Percentiles rank a stretch among this genome's conserved stretches.
phyloP scores from a whole-genome alignment of 2,329 filamentous ascomycete species.

The Keithomyces neogunnii region DNA sequence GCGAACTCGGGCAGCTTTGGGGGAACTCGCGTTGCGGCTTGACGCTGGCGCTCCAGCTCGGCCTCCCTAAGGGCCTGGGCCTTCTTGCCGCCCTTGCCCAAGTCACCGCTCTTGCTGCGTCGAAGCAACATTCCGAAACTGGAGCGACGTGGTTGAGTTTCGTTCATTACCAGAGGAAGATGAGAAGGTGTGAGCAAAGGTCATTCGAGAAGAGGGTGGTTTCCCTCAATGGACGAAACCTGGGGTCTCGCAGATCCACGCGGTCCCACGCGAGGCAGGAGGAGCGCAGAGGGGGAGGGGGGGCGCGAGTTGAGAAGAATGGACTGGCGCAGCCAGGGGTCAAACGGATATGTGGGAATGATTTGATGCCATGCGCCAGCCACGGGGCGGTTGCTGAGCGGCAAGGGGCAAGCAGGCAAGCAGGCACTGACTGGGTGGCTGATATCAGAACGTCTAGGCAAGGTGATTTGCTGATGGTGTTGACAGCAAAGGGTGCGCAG shows the following conservation, averaged over 20 bases:
- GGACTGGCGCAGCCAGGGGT: background rate
- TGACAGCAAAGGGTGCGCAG: background rate
- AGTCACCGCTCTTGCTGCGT: constrained; percentile 59
- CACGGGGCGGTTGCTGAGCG: background rate
- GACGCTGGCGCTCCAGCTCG: constrained; percentile 42
- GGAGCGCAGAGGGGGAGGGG: background rate
- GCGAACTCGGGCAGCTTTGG: constrained; percentile 45
- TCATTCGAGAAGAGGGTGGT: background rate
- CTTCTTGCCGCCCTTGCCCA: constrained; percentile 53
- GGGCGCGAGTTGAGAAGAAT: background rate
- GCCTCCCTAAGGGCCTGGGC: constrained; percentile 43
- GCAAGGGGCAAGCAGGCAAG: background rate
- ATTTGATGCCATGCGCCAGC: background rate
- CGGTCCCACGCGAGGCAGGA: background rate
- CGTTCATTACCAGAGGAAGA: constrained; percentile 20
- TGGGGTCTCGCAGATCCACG: background rate
- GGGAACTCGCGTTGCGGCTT: constrained; percentile 36
- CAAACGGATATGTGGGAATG: background rate
- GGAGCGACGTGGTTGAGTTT: constrained; percentile 23
- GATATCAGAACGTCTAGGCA: background rate
- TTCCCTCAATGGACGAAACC: background rate
- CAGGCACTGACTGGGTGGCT: background rate
- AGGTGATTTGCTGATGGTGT: background rate
- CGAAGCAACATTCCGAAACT: constrained; percentile 54
- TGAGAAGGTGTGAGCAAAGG: background rate